Conservation (phyloP, 345 rosid genomes). For the Euphorbia peplus region DNA sequence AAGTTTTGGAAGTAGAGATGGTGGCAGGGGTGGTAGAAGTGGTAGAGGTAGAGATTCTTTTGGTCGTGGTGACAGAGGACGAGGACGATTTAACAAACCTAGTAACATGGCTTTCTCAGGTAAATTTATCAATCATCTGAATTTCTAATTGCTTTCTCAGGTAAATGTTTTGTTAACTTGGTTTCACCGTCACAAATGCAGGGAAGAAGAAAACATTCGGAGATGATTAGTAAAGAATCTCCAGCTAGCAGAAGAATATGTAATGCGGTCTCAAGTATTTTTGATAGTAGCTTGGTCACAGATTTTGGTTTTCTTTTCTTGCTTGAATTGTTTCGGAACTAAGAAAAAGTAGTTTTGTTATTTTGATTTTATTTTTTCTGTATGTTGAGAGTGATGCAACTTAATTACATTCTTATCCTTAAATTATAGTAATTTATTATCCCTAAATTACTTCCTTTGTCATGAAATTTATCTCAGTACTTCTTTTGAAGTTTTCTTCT, state of each 20-base stretch:
- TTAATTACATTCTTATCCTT: too few relatives aligned
- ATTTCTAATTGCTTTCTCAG: background rate
- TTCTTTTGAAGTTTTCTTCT: too few relatives aligned
- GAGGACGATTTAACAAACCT: conserved; percentile 13
- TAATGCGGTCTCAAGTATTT: background rate
- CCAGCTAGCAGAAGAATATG: background rate
- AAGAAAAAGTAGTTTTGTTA: background rate
- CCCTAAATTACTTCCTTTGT: too few relatives aligned
- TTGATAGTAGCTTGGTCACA: background rate
- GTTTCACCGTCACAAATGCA: conserved; percentile 10
- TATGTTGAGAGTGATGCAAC: background rate
- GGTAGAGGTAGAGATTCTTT: background rate
- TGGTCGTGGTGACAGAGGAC: conserved; percentile 17
- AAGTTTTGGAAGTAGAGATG: conserved; percentile 2
- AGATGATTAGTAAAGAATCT: conserved; percentile 7
- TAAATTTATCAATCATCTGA: background rate
- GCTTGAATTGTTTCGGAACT: background rate
- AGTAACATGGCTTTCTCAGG: conserved; percentile 15
- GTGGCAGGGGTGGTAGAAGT: conserved; percentile 1
- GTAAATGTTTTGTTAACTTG: background rate
- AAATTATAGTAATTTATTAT: too few relatives aligned
- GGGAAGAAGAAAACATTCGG: conserved; percentile 36
- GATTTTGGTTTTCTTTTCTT: conserved; percentile 4
- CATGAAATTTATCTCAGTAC: too few relatives aligned
- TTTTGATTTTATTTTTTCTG: background rate